Evolutionary conservation across 495 filamentous ascomycete genomes (phyloP).

Genomic region (Penicillium goetzii): DNA sequence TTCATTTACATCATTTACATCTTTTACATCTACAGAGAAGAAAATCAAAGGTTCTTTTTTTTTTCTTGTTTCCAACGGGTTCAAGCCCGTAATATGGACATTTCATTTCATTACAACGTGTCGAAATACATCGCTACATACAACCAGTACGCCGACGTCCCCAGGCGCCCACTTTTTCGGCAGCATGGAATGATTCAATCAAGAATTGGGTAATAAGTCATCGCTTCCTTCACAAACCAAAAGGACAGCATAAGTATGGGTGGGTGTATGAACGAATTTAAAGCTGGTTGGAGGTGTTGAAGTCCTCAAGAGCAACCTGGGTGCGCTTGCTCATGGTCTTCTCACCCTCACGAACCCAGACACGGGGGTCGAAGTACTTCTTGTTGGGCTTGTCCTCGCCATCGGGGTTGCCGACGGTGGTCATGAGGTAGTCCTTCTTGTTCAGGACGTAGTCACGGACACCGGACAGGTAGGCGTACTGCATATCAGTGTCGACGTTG

Average conservation of each 20-base stretch:
- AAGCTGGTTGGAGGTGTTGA: conserved; percentile 84
- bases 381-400: conserved; percentile 98
- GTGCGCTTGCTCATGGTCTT: conserved; percentile 92
- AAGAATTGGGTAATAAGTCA: not conserved
- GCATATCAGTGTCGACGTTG: conserved; percentile 76
- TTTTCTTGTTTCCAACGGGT: not conserved
- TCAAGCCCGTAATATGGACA: conserved; percentile 27
- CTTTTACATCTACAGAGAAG: not conserved
- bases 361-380: conserved; percentile 89
- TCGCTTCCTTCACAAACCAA: not conserved
- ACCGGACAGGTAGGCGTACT: conserved; percentile 79
- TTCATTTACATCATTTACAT: not conserved
- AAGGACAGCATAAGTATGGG: not conserved
- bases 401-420: conserved; percentile 91
- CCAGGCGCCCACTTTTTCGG: conserved; percentile 32
- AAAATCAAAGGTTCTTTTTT: not conserved
- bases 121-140: conserved; percentile 40
- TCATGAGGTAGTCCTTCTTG: conserved; percentile 92
- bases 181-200: conserved; percentile 18
- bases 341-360: conserved; percentile 88
- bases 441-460: conserved; percentile 90
- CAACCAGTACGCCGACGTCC: conserved; percentile 32
- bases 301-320: conserved; percentile 80
- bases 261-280: conserved; percentile 51
- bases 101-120: conserved; percentile 35